Base-by-base conservation (phyloP, 106 monocot genomes). In the Dioscorea dumetorum region DNA sequence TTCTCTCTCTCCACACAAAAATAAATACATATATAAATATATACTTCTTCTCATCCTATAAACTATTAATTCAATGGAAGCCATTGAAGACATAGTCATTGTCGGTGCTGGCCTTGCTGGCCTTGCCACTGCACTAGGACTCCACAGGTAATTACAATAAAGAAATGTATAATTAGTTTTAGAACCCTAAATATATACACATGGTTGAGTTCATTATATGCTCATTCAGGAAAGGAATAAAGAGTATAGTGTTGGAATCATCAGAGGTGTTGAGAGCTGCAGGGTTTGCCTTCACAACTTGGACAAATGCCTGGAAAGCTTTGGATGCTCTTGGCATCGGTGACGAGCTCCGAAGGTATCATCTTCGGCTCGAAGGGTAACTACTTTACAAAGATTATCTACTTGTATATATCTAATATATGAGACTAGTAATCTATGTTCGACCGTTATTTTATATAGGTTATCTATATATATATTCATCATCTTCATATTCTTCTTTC, bases 251-350 rank as follows among this genome's bases (percentile, higher is more conserved):
- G 23, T 63, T 85, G 74, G 85, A 85, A 63, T 73, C 84, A 61
- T 85, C 84, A 13, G 61, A 63, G 8, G 22, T 52, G 7, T 49
- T 85, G 74, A 77, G 84, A 18, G 34, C 77, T 6, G n/a, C 71
- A 2, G 87, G 87, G 31, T 83, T 81, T 10, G 81, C 81, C 3
- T 60, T 88, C 22, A 48, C 48, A 23, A 70, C 70, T 1, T 82
- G 70, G 84, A 59, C 79, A 5, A 88, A 88, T 48, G 85, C 85
- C 18, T 88, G 78, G 81, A 63, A 56, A 22, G 88, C 85, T 1
- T 60, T 88, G 33, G 82, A 82, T 21, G 85, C 74, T 0, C 88
- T 88, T 20, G 82, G 88, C 17, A 74, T 88, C 14, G 88, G 68
- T 5, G 77, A 85, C 48, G 12, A 50, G 15, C 61, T 88, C 28